Evolutionary conservation across 495 filamentous ascomycete genomes (phyloP), one percentile per base, ranked within the genome.

Genomic region (Hypoxylon cercidicola): DNA sequence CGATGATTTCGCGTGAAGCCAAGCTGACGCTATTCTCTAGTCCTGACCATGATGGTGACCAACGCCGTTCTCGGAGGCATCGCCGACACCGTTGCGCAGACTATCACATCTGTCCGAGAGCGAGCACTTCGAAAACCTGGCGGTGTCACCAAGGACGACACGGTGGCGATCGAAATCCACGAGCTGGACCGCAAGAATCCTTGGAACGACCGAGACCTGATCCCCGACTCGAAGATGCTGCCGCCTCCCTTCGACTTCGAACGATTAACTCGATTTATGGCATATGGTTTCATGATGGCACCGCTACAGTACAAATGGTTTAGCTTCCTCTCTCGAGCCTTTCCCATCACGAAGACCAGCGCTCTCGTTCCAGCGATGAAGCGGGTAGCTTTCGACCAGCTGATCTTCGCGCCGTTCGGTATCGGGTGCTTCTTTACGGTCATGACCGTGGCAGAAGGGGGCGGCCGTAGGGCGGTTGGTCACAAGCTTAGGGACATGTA

Each of bases 301-400:
- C 96, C 95, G 6, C 65, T 98, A n/a, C 93, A 97, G 75, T 97
- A 96, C 78, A 89, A 90, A 71, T 99, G 96, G 96, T 98, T 97
- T 73, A 84, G 87, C 40, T 92, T 97, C 73, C 82, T 99, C 50
- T 89, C 89, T n/a, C 78, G 80, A 55, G 82, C 84, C 0, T 98
- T 98, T 69, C 95, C 96, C 28, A 86, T 97, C 64, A 90, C 89
- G 30, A 93, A 93, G 80, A 82, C 77, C 11, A 84, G 83, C 64
- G 90, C 88, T 1, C 90, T 89, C 20, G 62, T 84, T n/a, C 90
- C 91, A 30, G 91, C 90, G 9, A 73, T 98, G 69, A 96, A 97
- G 84, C 83, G 93, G 44, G 93, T 98, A 16, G 92, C 88, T 10
- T 88, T 92, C 66, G 96, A 99, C 79, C 96, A 99, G 80, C 80